A percentile compares a stretch with the other conserved stretches of the same genome.
phyloP scores from a whole-genome alignment of 805 yeast genomes.

The Candida orba region DNA sequence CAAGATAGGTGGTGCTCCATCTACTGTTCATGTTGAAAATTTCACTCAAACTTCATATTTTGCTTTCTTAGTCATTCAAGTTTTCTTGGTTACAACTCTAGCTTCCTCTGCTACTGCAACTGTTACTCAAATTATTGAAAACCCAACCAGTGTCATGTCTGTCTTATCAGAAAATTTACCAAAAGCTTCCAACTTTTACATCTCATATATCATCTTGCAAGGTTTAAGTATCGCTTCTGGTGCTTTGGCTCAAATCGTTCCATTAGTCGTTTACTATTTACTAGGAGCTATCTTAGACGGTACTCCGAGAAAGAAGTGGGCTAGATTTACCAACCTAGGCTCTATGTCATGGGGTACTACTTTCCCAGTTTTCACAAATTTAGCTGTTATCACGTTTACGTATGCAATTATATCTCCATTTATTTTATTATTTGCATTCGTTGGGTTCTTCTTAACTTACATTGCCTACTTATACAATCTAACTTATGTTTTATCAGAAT shows the following conservation, averaged over 20 bases:
- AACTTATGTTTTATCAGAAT: constrained; percentile 59
- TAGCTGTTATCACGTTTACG: constrained; percentile 61
- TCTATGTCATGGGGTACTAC: constrained; percentile 64
- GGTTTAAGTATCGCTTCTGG: constrained; percentile 63
- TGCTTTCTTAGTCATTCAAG: constrained; percentile 64
- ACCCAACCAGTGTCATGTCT: constrained; percentile 51
- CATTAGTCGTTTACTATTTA: constrained; percentile 51
- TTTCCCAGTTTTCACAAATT: constrained; percentile 68
- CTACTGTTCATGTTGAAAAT: constrained; percentile 51
- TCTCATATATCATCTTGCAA: constrained; percentile 61
- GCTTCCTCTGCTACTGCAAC: constrained; percentile 67
- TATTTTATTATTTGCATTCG: constrained; percentile 64
- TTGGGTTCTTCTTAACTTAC: constrained; percentile 65
- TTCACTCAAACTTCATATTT: constrained; percentile 64
- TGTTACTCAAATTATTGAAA: constrained; percentile 50
- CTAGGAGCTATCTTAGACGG: constrained; percentile 50
- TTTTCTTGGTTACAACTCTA: constrained; percentile 62
- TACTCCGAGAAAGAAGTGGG: constrained; percentile 63
- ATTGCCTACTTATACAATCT: constrained; percentile 74
- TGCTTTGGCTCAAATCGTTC: constrained; percentile 53
- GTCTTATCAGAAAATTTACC: constrained; percentile 65
- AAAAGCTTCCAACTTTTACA: constrained; percentile 64
- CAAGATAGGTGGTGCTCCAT: constrained; percentile 47
- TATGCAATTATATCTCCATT: constrained; percentile 77
- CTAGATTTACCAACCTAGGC: constrained; percentile 47